Conservation (phyloP, 1,139 yeast species). For the Nadsonia starkeyi-henricii region DNA sequence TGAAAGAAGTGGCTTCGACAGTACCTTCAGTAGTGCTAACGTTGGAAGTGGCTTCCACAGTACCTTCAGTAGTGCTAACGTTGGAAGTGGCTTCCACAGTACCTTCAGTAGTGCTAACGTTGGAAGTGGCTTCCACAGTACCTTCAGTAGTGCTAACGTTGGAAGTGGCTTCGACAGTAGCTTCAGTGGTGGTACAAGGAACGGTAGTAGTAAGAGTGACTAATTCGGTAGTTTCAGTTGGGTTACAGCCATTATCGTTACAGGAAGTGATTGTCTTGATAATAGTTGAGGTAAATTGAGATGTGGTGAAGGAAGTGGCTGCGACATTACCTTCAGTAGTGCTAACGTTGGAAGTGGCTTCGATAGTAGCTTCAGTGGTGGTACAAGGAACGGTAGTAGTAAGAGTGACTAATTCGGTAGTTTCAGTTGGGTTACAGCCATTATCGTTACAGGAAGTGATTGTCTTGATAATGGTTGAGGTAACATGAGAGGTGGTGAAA, state of each 20-base stretch:
- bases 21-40: constrained; percentile 30
- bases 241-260: neutral
- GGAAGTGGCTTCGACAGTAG: neutral
- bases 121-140: constrained; percentile 1
- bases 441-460: constrained; percentile 27
- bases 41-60: too few species aligned
- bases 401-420: neutral
- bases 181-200: neutral
- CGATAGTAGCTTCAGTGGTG: constrained; percentile 24
- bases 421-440: neutral
- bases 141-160: constrained; percentile 1
- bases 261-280: constrained; percentile 34
- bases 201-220: neutral
- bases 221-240: neutral
- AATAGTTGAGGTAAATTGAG: constrained; percentile 29
- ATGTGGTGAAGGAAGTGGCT: too few species aligned
- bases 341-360: too few species aligned
- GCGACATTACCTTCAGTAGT: too few species aligned
- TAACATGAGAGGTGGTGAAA: constrained; percentile 29
- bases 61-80: constrained; percentile 29
- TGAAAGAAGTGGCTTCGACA: too few species aligned
- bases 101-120: constrained; percentile 6
- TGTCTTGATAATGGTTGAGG: constrained; percentile 29
- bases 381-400: constrained; percentile 12
- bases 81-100: constrained; percentile 13